Conservation (phyloP, 371 early-diverging fungal genomes). For the Capillidium rhysosporum region DNA sequence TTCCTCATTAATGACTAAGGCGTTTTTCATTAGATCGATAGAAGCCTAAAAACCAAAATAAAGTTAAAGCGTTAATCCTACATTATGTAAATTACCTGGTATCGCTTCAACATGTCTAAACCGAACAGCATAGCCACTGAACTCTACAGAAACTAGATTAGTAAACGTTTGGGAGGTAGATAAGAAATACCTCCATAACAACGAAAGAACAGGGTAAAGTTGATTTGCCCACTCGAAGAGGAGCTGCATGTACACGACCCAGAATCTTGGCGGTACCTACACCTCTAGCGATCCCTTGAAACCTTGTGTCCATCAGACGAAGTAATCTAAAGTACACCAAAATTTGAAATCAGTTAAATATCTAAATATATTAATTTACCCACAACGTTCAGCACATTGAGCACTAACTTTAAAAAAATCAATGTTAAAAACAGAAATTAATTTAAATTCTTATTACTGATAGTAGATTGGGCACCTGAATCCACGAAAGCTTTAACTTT, state of each 20-base stretch:
- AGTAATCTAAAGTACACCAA: slow-evolving; percentile 37
- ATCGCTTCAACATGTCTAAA: slow-evolving; percentile 81
- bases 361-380: slow-evolving; percentile 10
- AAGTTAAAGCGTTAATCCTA: background rate
- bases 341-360: slow-evolving; percentile 3
- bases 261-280: slow-evolving; percentile 90
- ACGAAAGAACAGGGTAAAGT: slow-evolving; percentile 74
- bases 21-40: slow-evolving; percentile 72
- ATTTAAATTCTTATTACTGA: slow-evolving; percentile 39
- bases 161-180: background rate
- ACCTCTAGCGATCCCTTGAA: slow-evolving; percentile 79
- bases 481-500: slow-evolving; percentile 89
- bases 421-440: background rate
- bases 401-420: slow-evolving; percentile 34
- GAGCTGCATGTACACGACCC: slow-evolving; percentile 81
- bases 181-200: slow-evolving; percentile 48
- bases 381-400: slow-evolving; percentile 67
- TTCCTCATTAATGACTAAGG: slow-evolving; percentile 55
- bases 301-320: slow-evolving; percentile 75
- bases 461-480: slow-evolving; percentile 92
- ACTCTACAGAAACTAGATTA: too few species aligned
- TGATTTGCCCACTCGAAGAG: slow-evolving; percentile 53
- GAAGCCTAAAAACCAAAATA: slow-evolving; percentile 29
- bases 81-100: slow-evolving; percentile 19
- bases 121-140: slow-evolving; percentile 82